These are phyloP conservation scores for Myriosclerotinia scirpicola DNA, from an alignment of 2,329 filamentous ascomycete genomes.

Conservation along the genomic window DNA sequence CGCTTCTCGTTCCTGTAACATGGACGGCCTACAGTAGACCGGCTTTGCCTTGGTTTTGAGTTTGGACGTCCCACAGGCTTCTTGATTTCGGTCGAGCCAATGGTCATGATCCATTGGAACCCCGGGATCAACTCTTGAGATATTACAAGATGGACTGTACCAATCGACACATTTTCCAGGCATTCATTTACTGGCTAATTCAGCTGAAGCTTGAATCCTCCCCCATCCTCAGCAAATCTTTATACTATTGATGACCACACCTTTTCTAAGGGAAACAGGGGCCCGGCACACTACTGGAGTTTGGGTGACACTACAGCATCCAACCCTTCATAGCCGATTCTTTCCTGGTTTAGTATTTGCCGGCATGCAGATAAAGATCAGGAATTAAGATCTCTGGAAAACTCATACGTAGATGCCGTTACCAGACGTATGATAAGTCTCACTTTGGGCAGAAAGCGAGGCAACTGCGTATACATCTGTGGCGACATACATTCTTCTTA, in stretches of 20 bases:
- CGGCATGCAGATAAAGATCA: slow-evolving; percentile 9
- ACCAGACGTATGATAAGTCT: background rate
- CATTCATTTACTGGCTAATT: background rate
- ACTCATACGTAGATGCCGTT: background rate
- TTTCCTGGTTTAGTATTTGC: background rate
- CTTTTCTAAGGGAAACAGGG: background rate
- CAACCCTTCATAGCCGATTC: background rate
- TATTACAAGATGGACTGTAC: background rate
- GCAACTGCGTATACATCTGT: background rate
- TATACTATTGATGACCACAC: background rate
- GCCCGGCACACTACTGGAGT: background rate
- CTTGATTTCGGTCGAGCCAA: background rate
- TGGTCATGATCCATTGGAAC: background rate
- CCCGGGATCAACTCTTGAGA: background rate
- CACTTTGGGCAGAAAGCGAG: background rate
- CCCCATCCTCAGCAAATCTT: background rate
- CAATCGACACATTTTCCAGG: background rate
- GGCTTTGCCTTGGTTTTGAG: background rate
- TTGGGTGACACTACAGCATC: background rate
- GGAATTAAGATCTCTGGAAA: slow-evolving; percentile 12
- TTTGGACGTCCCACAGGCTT: background rate
- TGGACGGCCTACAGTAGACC: background rate
- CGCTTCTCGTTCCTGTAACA: slow-evolving; percentile 20
- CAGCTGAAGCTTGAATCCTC: background rate
- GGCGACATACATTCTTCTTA: background rate